These are phyloP conservation scores for Saussurea involucrata DNA, from an alignment of 129 eudicot genomes.

Conservation along the genomic window DNA sequence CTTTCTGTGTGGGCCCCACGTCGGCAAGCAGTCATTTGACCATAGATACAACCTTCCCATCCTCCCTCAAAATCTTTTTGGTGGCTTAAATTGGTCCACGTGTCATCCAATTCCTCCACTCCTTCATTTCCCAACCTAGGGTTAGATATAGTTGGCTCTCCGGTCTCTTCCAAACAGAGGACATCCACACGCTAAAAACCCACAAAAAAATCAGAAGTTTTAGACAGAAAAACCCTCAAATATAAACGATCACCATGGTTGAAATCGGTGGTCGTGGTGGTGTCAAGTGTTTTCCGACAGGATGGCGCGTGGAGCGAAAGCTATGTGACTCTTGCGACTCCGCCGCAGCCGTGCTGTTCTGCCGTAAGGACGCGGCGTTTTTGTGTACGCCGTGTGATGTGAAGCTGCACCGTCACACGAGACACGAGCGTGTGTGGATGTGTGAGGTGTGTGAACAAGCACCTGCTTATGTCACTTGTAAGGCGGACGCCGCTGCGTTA, in stretches of 20 bases:
- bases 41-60: constrained; percentile 10
- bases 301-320: constrained; percentile 39
- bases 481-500: constrained; percentile 74
- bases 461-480: constrained; percentile 67
- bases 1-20: constrained; percentile 35
- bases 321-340: constrained; percentile 56
- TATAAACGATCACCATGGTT: neutral
- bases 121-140: constrained; percentile 18
- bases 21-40: constrained; percentile 62
- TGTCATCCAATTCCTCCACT: constrained; percentile 32
- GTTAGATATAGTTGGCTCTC: neutral
- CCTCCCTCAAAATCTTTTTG: constrained; percentile 27
- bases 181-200: neutral
- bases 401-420: constrained; percentile 27
- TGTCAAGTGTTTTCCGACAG: constrained; percentile 23
- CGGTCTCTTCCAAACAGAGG: neutral
- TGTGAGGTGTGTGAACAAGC: constrained; percentile 82
- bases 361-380: constrained; percentile 47
- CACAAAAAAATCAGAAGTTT: neutral
- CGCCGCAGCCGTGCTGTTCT: constrained; percentile 54
- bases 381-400: constrained; percentile 60
- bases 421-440: constrained; percentile 76
- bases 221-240: neutral
- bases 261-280: neutral
- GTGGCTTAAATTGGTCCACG: constrained; percentile 46